Conservation (phyloP, 345 rosid genomes). For the Eucalyptus coolabah region DNA sequence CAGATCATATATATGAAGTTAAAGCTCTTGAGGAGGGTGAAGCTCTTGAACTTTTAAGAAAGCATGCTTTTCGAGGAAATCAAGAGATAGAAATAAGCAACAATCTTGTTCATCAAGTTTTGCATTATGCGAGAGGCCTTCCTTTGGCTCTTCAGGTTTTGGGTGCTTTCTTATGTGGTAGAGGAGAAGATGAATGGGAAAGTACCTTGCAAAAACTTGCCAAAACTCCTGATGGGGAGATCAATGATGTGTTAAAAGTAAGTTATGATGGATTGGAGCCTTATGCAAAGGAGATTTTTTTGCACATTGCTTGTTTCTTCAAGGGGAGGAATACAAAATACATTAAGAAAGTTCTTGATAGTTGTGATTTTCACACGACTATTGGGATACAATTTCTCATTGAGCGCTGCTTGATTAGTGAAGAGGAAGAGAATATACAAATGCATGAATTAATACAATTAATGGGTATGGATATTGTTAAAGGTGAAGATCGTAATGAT, state of each 20-base stretch:
- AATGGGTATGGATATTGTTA: not conserved
- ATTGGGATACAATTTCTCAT: no score
- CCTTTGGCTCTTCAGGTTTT: not conserved
- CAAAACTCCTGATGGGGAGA: no score
- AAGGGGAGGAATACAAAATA: accelerated
- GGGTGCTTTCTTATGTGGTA: not conserved
- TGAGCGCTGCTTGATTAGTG: no score
- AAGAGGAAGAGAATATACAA: accelerated
- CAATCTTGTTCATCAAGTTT: accelerated
- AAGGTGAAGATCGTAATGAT: not conserved
- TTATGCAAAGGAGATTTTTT: not conserved
- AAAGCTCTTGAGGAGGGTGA: no score
- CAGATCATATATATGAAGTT: no score
- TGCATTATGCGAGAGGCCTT: not conserved
- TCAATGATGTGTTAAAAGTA: not conserved
- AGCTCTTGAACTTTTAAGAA: no score
- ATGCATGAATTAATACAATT: no score
- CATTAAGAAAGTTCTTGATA: no score
- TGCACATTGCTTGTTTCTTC: not conserved
- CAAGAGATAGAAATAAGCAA: not conserved
- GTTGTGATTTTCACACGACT: no score
- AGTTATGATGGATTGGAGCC: not conserved
- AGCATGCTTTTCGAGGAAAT: no score
- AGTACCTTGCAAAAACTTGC: not conserved
- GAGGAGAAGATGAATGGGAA: not conserved